Evolutionary conservation across 495 filamentous ascomycete genomes (phyloP), one percentile per base, ranked within the genome.

Genomic region (Penicillium atrosanguineum): DNA sequence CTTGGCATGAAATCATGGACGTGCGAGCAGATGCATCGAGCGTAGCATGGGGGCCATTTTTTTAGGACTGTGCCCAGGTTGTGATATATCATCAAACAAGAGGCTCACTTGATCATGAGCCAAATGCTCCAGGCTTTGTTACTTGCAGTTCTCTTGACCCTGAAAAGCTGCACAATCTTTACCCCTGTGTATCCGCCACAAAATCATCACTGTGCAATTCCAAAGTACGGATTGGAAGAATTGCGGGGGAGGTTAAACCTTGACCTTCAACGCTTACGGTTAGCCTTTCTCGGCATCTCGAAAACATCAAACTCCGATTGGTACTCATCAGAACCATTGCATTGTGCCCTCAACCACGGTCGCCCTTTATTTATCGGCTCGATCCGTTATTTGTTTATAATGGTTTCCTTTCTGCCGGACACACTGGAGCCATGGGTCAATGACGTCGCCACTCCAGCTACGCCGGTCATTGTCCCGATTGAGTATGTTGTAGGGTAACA

Each of bases 381-480:
- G 18, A 45, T 49, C 29, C 52, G 39, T 26, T 15, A 34, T 45
- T 6, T 38, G 36, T 9, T 14, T 34, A 36, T 9, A 31, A 18
- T 11, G 3, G 15, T 42, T n/a, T 18, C 52, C 4, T 47, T 16
- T 19, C 28, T 4, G 18, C 23, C 4, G 34, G 51, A 12, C 3
- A 29, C 16, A 14, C 7, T 39, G 18, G 47, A 56, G 34, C 53
- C 53, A 42, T 56, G 53, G 53, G 53, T 56, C 23, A 46, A 15
- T 34, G 23, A 11, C 20, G 16, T 50, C 48, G 53, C 53, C 53
- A 56, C 53, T 23, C 8, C 14, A 37, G 44, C 26, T 21, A 31
- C 41, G 41, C 40, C 39, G 34, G 8, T n/a, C 28, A 19, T 8
- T 56, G 21, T 9, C 40, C 46, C 11, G 19, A 37, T 44, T 19